Evolutionary conservation across 1,284 basidiomycete genomes (phyloP).

Genomic region (Papiliotrema laurentii): DNA sequence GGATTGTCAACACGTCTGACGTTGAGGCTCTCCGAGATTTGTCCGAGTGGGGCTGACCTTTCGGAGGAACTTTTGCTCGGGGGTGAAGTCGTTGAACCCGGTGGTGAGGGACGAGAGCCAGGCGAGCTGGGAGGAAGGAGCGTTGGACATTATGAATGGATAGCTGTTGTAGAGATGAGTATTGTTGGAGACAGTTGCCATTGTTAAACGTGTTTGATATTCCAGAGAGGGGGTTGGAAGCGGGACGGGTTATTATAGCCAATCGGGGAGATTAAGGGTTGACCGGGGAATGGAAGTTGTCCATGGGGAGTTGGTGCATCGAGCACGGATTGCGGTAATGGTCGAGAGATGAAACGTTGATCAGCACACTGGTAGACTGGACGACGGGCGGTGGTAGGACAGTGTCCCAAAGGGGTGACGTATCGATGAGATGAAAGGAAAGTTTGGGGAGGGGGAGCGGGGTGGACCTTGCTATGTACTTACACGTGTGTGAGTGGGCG

Average conservation of each 20-base stretch:
- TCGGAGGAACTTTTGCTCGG: constrained; percentile 76
- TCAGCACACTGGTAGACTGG: no score
- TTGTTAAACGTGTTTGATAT: not conserved
- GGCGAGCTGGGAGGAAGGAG: constrained; percentile 67
- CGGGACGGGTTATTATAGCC: not conserved
- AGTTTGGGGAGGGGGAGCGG: not conserved
- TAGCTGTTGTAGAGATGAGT: constrained; percentile 2
- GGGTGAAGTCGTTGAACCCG: constrained; percentile 58
- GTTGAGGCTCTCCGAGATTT: not conserved
- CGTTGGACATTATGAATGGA: constrained; percentile 11
- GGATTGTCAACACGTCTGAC: constrained; percentile 7
- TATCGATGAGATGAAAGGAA: not conserved
- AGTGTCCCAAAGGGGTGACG: not conserved
- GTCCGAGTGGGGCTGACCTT: constrained; percentile 62
- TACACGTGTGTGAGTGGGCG: not conserved
- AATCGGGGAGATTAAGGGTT: not conserved
- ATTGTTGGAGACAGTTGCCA: not conserved
- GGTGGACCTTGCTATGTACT: not conserved
- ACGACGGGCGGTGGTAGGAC: no score
- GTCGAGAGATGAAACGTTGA: no score
- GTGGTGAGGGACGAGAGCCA: constrained; percentile 83
- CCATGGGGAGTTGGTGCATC: constrained; percentile 1
- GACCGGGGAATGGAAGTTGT: constrained; percentile 4
- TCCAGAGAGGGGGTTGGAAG: not conserved
- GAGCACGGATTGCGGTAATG: no score